These are phyloP conservation scores for Dryas integrifolia DNA, from an alignment of 331 rosid species.

Conservation along the genomic window DNA sequence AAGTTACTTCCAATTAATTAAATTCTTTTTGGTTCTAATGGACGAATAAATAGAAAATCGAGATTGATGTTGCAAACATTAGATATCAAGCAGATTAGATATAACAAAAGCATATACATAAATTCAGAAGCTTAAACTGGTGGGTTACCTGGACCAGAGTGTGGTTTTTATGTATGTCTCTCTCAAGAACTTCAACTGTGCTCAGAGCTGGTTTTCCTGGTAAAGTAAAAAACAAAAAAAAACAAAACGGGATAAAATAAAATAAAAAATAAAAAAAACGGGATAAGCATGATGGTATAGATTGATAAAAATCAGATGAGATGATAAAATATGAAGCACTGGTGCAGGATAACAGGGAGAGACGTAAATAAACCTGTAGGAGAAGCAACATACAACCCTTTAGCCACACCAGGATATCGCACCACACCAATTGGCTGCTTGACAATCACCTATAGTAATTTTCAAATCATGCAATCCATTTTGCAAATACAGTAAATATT, in stretches of 20 bases:
- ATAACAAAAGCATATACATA: neutral
- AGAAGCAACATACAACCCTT: constrained; percentile 82
- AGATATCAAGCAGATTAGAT: neutral
- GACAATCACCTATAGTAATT: constrained; percentile 52
- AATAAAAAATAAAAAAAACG: neutral
- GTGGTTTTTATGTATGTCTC: constrained; percentile 49
- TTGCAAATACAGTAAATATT: neutral
- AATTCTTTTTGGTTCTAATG: neutral
- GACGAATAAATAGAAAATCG: neutral
- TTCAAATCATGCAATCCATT: constrained; percentile 2
- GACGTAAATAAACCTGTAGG: constrained; percentile 49
- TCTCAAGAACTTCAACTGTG: constrained; percentile 66
- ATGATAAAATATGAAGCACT: neutral
- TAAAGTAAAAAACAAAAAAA: constrained; percentile 19
- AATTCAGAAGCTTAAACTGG: neutral
- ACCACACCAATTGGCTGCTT: constrained; percentile 74
- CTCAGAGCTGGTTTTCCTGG: constrained; percentile 89
- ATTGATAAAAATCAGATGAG: constrained; percentile 9
- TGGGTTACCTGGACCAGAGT: constrained; percentile 74
- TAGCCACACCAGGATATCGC: constrained; percentile 84
- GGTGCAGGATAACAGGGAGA: constrained; percentile 1
- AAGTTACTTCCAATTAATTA: neutral
- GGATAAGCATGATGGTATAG: constrained; percentile 6
- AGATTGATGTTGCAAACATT: neutral
- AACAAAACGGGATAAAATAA: too few relatives aligned